These are phyloP conservation scores for Cladosporium sp. DNA, from an alignment of 2,329 filamentous ascomycete genomes.

Conservation along the genomic window DNA sequence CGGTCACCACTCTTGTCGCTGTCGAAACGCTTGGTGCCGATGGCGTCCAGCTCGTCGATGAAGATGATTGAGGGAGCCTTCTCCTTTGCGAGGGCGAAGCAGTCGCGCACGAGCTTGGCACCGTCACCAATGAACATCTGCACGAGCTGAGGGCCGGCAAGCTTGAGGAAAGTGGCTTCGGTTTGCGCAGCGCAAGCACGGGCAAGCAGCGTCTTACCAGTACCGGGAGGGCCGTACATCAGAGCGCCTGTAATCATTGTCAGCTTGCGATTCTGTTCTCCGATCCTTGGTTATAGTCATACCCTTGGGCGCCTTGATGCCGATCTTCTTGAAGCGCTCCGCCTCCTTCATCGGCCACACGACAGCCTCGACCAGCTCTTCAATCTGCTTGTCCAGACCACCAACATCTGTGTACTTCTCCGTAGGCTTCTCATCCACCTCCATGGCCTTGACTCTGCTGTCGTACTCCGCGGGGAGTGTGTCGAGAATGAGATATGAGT, in stretches of 20 bases:
- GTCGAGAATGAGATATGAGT: slow-evolving; percentile 95
- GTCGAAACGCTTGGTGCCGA: slow-evolving; percentile 94
- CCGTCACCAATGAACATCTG: slow-evolving; percentile 99
- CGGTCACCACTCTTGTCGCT: slow-evolving; percentile 94
- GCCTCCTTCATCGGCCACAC: slow-evolving; percentile 99
- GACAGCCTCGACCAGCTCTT: slow-evolving; percentile 96
- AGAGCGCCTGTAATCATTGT: slow-evolving; percentile 67
- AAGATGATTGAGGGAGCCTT: slow-evolving; percentile 99
- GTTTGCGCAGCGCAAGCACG: slow-evolving; percentile 97
- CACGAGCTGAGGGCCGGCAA: slow-evolving; percentile 93
- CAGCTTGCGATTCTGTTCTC: slow-evolving; percentile 9
- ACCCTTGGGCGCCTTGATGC: slow-evolving; percentile 99
- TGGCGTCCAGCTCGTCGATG: slow-evolving; percentile 99
- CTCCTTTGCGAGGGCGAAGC: slow-evolving; percentile 95
- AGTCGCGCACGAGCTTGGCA: slow-evolving; percentile 95
- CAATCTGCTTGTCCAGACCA: slow-evolving; percentile 97
- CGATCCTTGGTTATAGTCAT: slow-evolving; percentile 28
- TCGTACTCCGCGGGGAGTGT: slow-evolving; percentile 97
- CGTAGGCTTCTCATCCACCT: slow-evolving; percentile 98
- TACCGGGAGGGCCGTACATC: slow-evolving; percentile 95
- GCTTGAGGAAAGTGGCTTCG: slow-evolving; percentile 97
- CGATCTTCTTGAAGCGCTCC: slow-evolving; percentile 98
- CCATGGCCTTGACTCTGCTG: slow-evolving; percentile 98
- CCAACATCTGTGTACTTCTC: slow-evolving; percentile 99
- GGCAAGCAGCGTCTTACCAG: slow-evolving; percentile 87